phyloP scores from a whole-genome alignment of 768 basidiomycete genomes.

The button mushroom (Agaricus bisporus) region DNA sequence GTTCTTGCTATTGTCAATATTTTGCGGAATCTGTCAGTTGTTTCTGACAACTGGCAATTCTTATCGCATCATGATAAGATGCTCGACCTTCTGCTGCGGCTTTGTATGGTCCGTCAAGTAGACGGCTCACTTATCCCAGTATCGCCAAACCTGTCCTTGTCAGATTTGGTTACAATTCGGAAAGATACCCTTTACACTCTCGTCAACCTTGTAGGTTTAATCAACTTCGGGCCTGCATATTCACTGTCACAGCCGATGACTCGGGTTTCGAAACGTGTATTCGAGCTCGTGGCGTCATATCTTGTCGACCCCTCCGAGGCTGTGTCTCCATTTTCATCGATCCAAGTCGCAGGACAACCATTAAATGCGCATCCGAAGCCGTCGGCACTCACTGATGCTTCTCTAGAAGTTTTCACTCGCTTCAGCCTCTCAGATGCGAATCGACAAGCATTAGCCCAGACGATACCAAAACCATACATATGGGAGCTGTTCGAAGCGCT shows the following conservation, averaged over 20 bases:
- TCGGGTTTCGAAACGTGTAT: slow-evolving; percentile 50
- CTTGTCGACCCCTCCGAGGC: slow-evolving; percentile 66
- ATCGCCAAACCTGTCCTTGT: slow-evolving; percentile 58
- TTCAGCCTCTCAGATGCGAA: slow-evolving; percentile 74
- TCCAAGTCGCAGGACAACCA: slow-evolving; percentile 47
- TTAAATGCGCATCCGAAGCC: slow-evolving; percentile 40
- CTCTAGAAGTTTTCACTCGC: slow-evolving; percentile 82
- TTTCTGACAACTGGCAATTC: slow-evolving; percentile 62
- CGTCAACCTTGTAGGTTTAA: slow-evolving; percentile 47
- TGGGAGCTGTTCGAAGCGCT: slow-evolving; percentile 63
- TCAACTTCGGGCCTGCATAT: slow-evolving; percentile 39
- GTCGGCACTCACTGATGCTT: slow-evolving; percentile 59
- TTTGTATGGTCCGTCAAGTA: slow-evolving; percentile 47
- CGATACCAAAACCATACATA: slow-evolving; percentile 52
- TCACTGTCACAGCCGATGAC: slow-evolving; percentile 34
- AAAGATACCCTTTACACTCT: slow-evolving; percentile 74
- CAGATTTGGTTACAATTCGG: slow-evolving; percentile 67
- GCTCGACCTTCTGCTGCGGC: slow-evolving; percentile 59
- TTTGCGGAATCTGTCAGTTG: slow-evolving; percentile 79
- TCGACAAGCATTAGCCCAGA: slow-evolving; percentile 61
- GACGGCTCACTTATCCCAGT: slow-evolving; percentile 32
- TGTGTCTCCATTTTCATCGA: slow-evolving; percentile 51
- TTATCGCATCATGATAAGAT: slow-evolving; percentile 61
- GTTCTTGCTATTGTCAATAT: slow-evolving; percentile 71
- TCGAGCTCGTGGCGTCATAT: slow-evolving; percentile 68